Evolutionary conservation across 208 protist species (phyloP).

Genomic region (Porcisia deanei): DNA sequence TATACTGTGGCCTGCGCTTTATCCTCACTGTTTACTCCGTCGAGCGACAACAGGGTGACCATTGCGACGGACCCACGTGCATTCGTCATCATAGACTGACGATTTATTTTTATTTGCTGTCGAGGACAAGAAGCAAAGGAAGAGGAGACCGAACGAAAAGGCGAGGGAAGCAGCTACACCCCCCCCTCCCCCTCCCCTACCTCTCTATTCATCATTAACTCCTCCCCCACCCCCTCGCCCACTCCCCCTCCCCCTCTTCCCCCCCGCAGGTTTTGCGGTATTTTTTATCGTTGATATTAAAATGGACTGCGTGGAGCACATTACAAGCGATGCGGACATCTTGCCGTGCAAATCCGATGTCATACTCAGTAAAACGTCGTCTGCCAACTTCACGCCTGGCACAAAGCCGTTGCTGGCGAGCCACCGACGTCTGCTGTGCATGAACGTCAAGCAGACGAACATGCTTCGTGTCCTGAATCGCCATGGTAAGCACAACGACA

Average conservation of each 20-base stretch:
- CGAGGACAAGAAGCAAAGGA: no score
- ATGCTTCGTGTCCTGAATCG: slow-evolving; percentile 75
- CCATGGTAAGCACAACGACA: slow-evolving; percentile 70
- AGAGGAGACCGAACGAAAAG: no score
- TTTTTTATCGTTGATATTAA: slow-evolving; percentile 13
- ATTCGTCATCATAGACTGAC: no score
- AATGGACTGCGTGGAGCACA: slow-evolving; percentile 78
- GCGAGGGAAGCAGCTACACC: no score
- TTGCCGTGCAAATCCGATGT: slow-evolving; percentile 63
- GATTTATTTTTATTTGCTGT: no score
- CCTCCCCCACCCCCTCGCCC: no score
- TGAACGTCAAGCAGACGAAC: slow-evolving; percentile 84
- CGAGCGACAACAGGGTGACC: neutral
- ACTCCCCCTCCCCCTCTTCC: neutral
- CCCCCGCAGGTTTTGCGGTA: neutral
- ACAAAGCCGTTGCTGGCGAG: slow-evolving; percentile 57
- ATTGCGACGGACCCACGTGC: no score
- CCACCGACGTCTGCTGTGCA: slow-evolving; percentile 75
- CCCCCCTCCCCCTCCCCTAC: no score
- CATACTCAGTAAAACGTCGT: slow-evolving; percentile 71
- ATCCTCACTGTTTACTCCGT: neutral
- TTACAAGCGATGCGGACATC: slow-evolving; percentile 53
- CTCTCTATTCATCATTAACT: no score
- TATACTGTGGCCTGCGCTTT: neutral
- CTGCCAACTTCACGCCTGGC: slow-evolving; percentile 46